Conservation (phyloP, 2,329 filamentous ascomycete species). For the Fusarium metavorans region DNA sequence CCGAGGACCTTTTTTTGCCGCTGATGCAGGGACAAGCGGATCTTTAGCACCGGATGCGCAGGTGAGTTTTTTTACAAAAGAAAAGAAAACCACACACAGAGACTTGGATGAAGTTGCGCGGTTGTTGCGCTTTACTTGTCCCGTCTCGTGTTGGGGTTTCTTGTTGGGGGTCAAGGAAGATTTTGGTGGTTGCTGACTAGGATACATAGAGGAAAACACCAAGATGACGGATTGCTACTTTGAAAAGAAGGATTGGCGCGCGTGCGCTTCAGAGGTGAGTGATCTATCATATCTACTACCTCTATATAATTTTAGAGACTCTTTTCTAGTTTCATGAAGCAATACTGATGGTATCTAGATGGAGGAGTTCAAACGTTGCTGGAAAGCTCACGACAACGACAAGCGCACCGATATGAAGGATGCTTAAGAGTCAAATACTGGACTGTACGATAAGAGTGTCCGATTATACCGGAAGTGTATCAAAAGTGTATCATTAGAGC, state of each 20-base stretch:
- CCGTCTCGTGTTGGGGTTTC: slow-evolving; percentile 5
- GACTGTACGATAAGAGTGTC: not conserved
- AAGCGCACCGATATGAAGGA: slow-evolving; percentile 83
- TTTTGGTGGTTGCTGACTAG: slow-evolving; percentile 14
- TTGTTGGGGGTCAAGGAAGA: slow-evolving; percentile 19
- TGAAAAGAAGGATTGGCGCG: slow-evolving; percentile 95
- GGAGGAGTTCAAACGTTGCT: slow-evolving; percentile 89
- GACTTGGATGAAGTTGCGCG: not conserved
- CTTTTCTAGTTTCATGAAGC: not conserved
- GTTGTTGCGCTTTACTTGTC: not conserved
- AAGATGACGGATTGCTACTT: slow-evolving; percentile 96
- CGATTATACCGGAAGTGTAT: slow-evolving; percentile 1
- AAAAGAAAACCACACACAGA: not conserved
- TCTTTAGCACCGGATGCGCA: slow-evolving; percentile 95
- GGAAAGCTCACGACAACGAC: slow-evolving; percentile 91
- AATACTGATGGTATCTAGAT: slow-evolving; percentile 69
- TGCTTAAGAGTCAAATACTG: slow-evolving; percentile 46
- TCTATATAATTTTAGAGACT: not conserved
- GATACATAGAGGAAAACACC: slow-evolving; percentile 79
- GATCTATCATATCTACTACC: too few relatives aligned
- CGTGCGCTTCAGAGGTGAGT: slow-evolving; percentile 87
- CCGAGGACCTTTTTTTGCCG: slow-evolving; percentile 42
- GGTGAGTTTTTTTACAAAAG: slow-evolving; percentile 63
- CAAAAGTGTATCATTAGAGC: not conserved
- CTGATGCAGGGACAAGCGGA: slow-evolving; percentile 87